Conservation (phyloP, 352 stramenopile genomes). For the Hyaloperonospora brassicae region DNA sequence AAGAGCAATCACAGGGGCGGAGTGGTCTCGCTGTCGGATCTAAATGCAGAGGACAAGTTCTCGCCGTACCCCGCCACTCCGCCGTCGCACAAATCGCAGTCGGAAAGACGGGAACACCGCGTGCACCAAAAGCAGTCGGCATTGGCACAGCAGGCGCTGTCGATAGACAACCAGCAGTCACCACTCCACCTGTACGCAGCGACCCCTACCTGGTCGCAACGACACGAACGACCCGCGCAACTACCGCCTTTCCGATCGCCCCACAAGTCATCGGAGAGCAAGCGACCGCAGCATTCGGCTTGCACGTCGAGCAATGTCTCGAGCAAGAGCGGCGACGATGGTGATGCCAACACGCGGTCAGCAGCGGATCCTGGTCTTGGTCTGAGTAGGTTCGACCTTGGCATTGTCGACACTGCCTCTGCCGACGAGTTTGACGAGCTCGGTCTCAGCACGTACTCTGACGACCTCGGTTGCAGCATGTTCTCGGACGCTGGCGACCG, state of each 20-base stretch:
- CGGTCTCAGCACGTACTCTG: conserved; percentile 23
- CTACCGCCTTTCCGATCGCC: conserved; percentile 24
- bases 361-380: conserved; percentile 22
- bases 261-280: conserved; percentile 18
- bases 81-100: conserved; percentile 20
- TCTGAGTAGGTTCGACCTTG: conserved; percentile 34
- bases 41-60: conserved; percentile 30
- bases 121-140: conserved; percentile 11
- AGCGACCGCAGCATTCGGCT: conserved; percentile 14
- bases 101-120: conserved; percentile 29
- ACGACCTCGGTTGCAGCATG: conserved; percentile 11
- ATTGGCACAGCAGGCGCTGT: conserved; percentile 2
- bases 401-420: conserved; percentile 19
- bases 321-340: conserved; percentile 26
- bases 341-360: conserved; percentile 10
- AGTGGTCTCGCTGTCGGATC: conserved; percentile 25
- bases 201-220: conserved; percentile 9
- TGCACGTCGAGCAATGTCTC: conserved; percentile 13
- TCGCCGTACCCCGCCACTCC: conserved; percentile 24
- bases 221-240: conserved; percentile 3
- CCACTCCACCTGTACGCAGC: conserved; percentile 24
- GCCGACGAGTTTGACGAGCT: conserved; percentile 18
- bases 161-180: conserved; percentile 14
- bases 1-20: conserved; percentile 16
- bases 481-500: conserved; percentile 17